Evolutionary conservation across 176 grass and related monocot genomes (phyloP).

Genomic region (Phoenix dactylifera): DNA sequence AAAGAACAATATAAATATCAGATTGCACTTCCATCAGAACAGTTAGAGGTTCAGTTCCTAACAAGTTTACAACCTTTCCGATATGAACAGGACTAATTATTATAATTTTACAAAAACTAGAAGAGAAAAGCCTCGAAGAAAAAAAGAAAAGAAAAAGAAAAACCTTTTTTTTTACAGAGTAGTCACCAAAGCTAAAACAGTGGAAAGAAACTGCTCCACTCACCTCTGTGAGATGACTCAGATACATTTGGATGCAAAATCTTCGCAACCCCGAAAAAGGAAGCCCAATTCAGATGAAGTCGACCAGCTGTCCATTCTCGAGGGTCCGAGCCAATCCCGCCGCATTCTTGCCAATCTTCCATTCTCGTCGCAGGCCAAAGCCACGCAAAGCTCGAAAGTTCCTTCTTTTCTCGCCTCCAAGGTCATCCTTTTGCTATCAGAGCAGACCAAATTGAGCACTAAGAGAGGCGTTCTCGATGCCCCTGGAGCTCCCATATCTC

Average conservation of each 20-base stretch:
- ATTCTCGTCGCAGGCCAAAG: constrained; percentile 51
- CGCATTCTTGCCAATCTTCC: constrained; percentile 77
- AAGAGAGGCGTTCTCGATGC: constrained; percentile 66
- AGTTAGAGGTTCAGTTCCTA: neutral
- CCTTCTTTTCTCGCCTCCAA: constrained; percentile 52
- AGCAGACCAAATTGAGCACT: constrained; percentile 64
- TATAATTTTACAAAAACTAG: constrained; percentile 13
- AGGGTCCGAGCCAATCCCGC: constrained; percentile 54
- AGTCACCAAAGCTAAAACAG: neutral
- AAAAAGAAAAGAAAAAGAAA: constrained; percentile 20
- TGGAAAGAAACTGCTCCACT: too few relatives aligned
- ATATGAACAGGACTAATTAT: constrained; percentile 11
- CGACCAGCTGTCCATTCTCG: constrained; percentile 35
- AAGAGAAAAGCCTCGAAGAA: constrained; percentile 21
- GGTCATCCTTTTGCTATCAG: constrained; percentile 36
- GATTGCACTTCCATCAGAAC: neutral
- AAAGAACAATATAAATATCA: neutral
- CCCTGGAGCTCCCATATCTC: constrained; percentile 51
- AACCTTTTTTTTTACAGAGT: constrained; percentile 44
- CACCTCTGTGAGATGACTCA: too few relatives aligned
- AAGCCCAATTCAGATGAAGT: constrained; percentile 23
- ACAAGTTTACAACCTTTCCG: constrained; percentile 6
- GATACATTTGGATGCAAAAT: constrained; percentile 25
- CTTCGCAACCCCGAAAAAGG: constrained; percentile 22
- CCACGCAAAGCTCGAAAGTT: constrained; percentile 55